Base-by-base conservation (phyloP, 192 early-diverging fungal species). In the Coemansia sp. region DNA sequence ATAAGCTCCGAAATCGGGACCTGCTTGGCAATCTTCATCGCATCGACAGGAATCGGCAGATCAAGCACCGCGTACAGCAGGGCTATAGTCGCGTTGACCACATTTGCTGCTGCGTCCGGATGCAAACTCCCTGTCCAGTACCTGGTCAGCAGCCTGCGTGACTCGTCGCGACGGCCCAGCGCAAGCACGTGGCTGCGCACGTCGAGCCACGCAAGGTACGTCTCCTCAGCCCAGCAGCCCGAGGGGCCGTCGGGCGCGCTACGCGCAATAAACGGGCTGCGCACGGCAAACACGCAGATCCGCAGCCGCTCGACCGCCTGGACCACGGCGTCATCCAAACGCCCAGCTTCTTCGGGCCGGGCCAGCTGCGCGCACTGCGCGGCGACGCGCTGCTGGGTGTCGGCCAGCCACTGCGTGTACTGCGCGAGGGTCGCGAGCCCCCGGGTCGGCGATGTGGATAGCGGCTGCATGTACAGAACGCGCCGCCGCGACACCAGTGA, bases 401-500 rank as follows among this genome's bases (percentile, higher is more conserved):
- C 11, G 2, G 51, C 18, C 23, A 73, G 35, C 71, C 71, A 73
- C 7, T 50, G 7, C 28, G 38, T 27, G 52, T 67, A 73, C 16
- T 60, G 60, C 33, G 55, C 5, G 1, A 46, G 55, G 5, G 23
- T 6, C 6, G 32, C 48, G 5, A 24, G 12, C 2, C 42, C 23
- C 6, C n/a, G 24, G 18, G 30, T 23, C 21, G 19, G 24, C 19
- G 50, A 9, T 11, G 25, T 18, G 21, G 6, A 4, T 24, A 18
- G 7, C 6, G 73, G 60, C 53, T 77, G 73, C 64, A 77, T 55
- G 23, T 64, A 77, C 9, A 77, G 31, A 18, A 71, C 66, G 6
- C 68, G 55, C 2, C 56, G 42, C 9, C n/a, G 32, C 2, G 29
- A 35, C 3, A 62, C 21, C 1, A 51, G 28, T 19, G 32, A 18